Evolutionary conservation across 305 asterid species (phyloP).

Genomic region (Solanum hybrid): DNA sequence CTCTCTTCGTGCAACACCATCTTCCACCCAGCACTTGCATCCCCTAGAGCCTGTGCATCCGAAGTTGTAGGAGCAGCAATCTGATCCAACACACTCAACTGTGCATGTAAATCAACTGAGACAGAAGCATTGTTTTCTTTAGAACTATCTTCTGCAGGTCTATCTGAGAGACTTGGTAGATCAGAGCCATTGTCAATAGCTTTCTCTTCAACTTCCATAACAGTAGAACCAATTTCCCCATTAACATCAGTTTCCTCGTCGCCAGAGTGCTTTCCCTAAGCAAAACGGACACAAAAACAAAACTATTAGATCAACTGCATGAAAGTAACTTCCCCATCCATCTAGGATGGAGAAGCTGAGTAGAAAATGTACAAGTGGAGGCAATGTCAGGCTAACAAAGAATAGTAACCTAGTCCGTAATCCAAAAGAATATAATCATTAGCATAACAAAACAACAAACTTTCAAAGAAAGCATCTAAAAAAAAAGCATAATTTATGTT

Average conservation of each 20-base stretch:
- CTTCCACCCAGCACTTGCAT: conserved; percentile 65
- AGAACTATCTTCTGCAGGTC: conserved; percentile 26
- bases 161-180: conserved; percentile 23
- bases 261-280: conserved; percentile 28
- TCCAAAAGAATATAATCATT: background rate
- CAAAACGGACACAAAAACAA: background rate
- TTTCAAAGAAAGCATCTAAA: background rate
- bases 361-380: background rate
- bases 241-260: conserved; percentile 23
- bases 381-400: background rate
- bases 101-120: conserved; percentile 30
- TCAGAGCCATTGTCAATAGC: conserved; percentile 22
- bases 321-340: background rate
- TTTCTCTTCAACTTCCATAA: conserved; percentile 27
- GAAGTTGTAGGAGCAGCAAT: conserved; percentile 24
- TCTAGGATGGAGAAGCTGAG: background rate
- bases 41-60: conserved; percentile 33
- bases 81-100: conserved; percentile 21
- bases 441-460: background rate
- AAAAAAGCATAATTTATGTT: background rate
- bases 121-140: conserved; percentile 6
- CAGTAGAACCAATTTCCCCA: conserved; percentile 20
- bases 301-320: background rate
- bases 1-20: conserved; percentile 90
- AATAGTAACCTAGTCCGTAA: background rate